These are phyloP conservation scores for Verruconis gallopava DNA, from an alignment of 2,329 filamentous ascomycete genomes.

Conservation along the genomic window DNA sequence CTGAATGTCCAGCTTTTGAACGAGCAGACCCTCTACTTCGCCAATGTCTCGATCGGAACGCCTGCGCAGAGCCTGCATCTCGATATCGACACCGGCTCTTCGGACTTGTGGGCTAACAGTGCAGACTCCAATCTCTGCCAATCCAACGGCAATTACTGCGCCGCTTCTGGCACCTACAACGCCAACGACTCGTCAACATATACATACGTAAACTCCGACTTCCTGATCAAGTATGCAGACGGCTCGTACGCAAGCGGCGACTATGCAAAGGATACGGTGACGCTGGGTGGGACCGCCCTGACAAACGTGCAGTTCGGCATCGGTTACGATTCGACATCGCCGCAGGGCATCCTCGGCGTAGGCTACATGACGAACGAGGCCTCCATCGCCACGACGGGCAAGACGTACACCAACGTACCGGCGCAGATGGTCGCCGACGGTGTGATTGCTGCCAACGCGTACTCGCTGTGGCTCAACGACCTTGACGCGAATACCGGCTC, in stretches of 20 bases:
- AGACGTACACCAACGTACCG: slow-evolving; percentile 47
- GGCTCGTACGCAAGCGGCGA: slow-evolving; percentile 65
- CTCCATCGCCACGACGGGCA: slow-evolving; percentile 43
- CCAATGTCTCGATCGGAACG: slow-evolving; percentile 45
- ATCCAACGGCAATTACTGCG: slow-evolving; percentile 38
- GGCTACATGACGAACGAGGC: slow-evolving; percentile 74
- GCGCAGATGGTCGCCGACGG: slow-evolving; percentile 50
- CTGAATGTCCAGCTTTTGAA: slow-evolving; percentile 35
- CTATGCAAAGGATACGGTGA: slow-evolving; percentile 64
- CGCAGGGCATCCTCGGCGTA: slow-evolving; percentile 69
- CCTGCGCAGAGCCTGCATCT: slow-evolving; percentile 41
- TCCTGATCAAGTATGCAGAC: slow-evolving; percentile 83
- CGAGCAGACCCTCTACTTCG: slow-evolving; percentile 46
- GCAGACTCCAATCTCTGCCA: slow-evolving; percentile 47
- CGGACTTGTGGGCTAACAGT: slow-evolving; percentile 55
- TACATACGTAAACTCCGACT: slow-evolving; percentile 56
- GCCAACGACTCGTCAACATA: slow-evolving; percentile 67
- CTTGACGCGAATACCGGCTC: slow-evolving; percentile 51
- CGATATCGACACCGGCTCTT: slow-evolving; percentile 50
- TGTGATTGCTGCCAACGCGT: slow-evolving; percentile 47
- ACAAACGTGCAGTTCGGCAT: slow-evolving; percentile 56
- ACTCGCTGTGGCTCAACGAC: slow-evolving; percentile 50
- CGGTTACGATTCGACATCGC: slow-evolving; percentile 48
- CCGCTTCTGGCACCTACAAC: slow-evolving; percentile 50
- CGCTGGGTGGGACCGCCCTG: slow-evolving; percentile 42